These are phyloP conservation scores for Aphanomyces euteiches DNA, from an alignment of 352 stramenopile genomes.

Conservation along the genomic window DNA sequence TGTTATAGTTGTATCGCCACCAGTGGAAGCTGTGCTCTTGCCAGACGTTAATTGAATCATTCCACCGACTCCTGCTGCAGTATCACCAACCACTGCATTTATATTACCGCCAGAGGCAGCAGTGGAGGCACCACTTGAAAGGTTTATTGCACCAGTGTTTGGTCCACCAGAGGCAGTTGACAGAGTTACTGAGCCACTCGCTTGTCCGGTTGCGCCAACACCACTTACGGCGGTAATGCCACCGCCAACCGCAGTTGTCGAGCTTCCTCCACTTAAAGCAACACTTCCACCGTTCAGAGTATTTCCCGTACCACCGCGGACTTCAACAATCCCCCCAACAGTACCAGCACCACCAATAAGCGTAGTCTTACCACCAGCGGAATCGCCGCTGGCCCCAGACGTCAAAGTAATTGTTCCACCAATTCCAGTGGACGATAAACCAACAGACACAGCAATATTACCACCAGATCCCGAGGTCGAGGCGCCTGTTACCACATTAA, in stretches of 20 bases:
- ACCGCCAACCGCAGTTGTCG: slow-evolving; percentile 12
- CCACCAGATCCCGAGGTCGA: slow-evolving; percentile 19
- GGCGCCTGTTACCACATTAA: slow-evolving; percentile 3
- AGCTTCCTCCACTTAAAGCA: slow-evolving; percentile 34
- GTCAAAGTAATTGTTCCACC: slow-evolving; percentile 50
- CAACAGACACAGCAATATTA: slow-evolving; percentile 3
- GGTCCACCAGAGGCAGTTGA: background rate
- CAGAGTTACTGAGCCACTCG: slow-evolving; percentile 12
- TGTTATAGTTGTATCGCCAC: slow-evolving; percentile 4
- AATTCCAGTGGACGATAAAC: slow-evolving; percentile 38
- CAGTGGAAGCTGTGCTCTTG: slow-evolving; percentile 40
- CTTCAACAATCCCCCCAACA: slow-evolving; percentile 6
- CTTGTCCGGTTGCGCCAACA: background rate
- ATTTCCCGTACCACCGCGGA: slow-evolving; percentile 3
- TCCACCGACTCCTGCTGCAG: slow-evolving; percentile 46
- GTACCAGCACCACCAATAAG: slow-evolving; percentile 6
- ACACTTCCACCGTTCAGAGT: slow-evolving; percentile 37
- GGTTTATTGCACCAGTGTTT: background rate
- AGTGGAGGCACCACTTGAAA: slow-evolving; percentile 20
- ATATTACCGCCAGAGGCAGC: slow-evolving; percentile 18
- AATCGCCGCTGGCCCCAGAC: slow-evolving; percentile 47
- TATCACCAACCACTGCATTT: background rate
- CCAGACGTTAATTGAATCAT: slow-evolving; percentile 51
- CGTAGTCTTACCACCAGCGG: slow-evolving; percentile 24
- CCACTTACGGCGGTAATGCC: slow-evolving; percentile 4